Evolutionary conservation across 2,329 filamentous ascomycete genomes (phyloP).

Genomic region (Aspergillus spinulosporus): DNA sequence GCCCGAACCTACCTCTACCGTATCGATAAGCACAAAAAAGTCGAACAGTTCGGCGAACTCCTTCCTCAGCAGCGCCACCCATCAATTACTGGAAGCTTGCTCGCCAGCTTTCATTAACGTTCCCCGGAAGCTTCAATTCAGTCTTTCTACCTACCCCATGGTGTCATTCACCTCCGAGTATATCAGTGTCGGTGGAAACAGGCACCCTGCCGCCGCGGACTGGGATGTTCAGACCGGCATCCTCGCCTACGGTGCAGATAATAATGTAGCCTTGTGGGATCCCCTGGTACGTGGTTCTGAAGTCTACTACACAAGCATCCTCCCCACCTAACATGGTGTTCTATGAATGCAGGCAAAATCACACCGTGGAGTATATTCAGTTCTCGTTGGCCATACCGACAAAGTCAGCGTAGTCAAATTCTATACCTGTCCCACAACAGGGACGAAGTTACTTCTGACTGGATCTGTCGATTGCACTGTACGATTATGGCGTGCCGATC

Average conservation of each 20-base stretch:
- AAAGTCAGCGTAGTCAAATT: constrained; percentile 83
- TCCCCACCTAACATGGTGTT: neutral
- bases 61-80: too few relatives aligned
- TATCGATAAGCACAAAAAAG: constrained; percentile 19
- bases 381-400: constrained; percentile 75
- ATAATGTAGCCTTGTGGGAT: constrained; percentile 85
- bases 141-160: constrained; percentile 27
- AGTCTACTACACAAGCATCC: neutral
- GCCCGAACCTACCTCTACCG: neutral
- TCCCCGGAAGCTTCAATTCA: neutral
- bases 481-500: constrained; percentile 57
- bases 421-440: constrained; percentile 55
- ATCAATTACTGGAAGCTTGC: neutral
- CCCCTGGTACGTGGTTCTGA: constrained; percentile 61
- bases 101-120: neutral
- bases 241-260: constrained; percentile 85
- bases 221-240: constrained; percentile 71
- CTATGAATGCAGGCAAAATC: constrained; percentile 40
- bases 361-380: constrained; percentile 60
- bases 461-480: constrained; percentile 80
- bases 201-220: constrained; percentile 85
- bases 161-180: constrained; percentile 48
- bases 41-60: neutral
- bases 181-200: constrained; percentile 81
- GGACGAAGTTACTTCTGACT: constrained; percentile 65